Percentiles rank a stretch among this genome's conserved stretches.
Conservation (phyloP, 2,329 filamentous ascomycete species). For the Monosporascus sp. region DNA sequence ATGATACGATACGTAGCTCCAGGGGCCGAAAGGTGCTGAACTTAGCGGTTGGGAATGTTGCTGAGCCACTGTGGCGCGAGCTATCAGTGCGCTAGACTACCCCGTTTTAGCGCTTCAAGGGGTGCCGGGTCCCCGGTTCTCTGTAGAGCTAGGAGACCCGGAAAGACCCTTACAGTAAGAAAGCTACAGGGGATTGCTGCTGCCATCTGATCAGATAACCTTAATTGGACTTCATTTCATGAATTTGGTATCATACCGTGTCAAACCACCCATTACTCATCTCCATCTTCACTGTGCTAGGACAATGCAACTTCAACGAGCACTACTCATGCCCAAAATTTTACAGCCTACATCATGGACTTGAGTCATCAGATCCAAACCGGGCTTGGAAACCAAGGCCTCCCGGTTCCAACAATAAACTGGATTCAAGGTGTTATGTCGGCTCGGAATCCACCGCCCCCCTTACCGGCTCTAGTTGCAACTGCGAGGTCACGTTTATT, state of each 20-base stretch:
- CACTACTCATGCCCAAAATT: neutral
- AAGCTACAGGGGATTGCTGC: too few relatives aligned
- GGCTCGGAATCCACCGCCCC: slow-evolving; percentile 49
- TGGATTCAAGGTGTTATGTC: slow-evolving; percentile 63
- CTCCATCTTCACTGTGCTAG: too few relatives aligned
- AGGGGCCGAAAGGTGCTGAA: neutral
- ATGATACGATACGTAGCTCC: neutral
- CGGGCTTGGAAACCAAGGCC: slow-evolving; percentile 45
- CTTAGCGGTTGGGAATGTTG: neutral
- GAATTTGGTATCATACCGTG: too few relatives aligned
- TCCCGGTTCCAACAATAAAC: slow-evolving; percentile 44
- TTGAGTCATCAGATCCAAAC: slow-evolving; percentile 43
- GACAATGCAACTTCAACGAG: too few relatives aligned
- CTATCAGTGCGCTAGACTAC: slow-evolving; percentile 1
- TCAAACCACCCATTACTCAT: too few relatives aligned
- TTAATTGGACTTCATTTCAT: too few relatives aligned
- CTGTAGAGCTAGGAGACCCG: too few relatives aligned
- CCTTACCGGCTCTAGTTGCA: slow-evolving; percentile 66
- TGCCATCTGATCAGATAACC: too few relatives aligned
- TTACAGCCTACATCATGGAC: slow-evolving; percentile 20
- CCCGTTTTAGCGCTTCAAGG: neutral
- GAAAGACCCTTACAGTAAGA: too few relatives aligned
- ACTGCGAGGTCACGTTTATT: slow-evolving; percentile 79
- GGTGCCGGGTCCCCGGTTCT: neutral
- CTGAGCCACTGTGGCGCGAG: slow-evolving; percentile 22